These are phyloP conservation scores for Termitomyces sp. DNA, from an alignment of 768 basidiomycete genomes.

Conservation along the genomic window DNA sequence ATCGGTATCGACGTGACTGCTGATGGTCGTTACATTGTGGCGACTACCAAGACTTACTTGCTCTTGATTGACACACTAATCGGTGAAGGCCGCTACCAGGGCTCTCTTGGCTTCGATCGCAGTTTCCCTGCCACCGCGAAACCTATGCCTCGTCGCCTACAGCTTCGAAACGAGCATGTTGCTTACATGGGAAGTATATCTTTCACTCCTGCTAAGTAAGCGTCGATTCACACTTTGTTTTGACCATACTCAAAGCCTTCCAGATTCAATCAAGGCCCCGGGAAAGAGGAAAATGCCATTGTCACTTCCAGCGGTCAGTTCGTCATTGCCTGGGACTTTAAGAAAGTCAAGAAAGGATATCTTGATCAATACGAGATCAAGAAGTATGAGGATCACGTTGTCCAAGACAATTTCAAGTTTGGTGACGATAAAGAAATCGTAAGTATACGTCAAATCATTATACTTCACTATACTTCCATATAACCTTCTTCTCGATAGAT, in stretches of 20 bases:
- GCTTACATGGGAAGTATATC: slow-evolving; percentile 90
- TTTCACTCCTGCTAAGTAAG: slow-evolving; percentile 92
- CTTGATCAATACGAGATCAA: slow-evolving; percentile 95
- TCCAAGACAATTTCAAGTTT: slow-evolving; percentile 97
- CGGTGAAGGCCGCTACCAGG: slow-evolving; percentile 83
- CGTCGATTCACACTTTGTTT: slow-evolving; percentile 5
- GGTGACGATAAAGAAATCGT: slow-evolving; percentile 95
- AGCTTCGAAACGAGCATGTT: slow-evolving; percentile 87
- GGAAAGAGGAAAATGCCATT: slow-evolving; percentile 90
- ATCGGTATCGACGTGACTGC: slow-evolving; percentile 92
- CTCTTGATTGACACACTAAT: slow-evolving; percentile 94
- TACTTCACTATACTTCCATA: slow-evolving; percentile 5
- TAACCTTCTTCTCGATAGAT: slow-evolving; percentile 51
- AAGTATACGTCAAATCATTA: slow-evolving; percentile 6
- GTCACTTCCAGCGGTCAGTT: slow-evolving; percentile 92
- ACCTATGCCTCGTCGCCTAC: slow-evolving; percentile 85
- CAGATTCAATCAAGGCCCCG: slow-evolving; percentile 92
- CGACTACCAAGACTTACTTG: slow-evolving; percentile 92
- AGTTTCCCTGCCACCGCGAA: slow-evolving; percentile 95
- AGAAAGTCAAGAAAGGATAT: slow-evolving; percentile 89
- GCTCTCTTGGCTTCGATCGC: slow-evolving; percentile 86
- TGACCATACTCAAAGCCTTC: neutral
- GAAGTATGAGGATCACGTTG: slow-evolving; percentile 91
- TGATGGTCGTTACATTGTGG: slow-evolving; percentile 92
- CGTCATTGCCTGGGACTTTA: slow-evolving; percentile 97